Evolutionary conservation across 768 basidiomycete genomes (phyloP).

Genomic region (Phaffia australis): DNA sequence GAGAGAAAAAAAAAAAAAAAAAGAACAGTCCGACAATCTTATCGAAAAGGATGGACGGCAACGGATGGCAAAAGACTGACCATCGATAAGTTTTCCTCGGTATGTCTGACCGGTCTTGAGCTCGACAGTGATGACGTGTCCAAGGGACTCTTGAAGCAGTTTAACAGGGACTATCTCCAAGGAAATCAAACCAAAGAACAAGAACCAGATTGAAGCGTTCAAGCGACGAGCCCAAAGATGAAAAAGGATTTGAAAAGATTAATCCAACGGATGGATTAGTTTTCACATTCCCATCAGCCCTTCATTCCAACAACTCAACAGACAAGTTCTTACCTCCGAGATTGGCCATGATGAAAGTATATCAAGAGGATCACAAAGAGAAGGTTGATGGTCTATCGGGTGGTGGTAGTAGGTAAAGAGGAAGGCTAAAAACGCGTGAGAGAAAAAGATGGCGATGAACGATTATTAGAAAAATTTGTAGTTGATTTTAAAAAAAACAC

Average conservation of each 20-base stretch:
- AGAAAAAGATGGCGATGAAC: not conserved
- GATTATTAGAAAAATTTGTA: too few relatives aligned
- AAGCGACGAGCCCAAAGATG: not conserved
- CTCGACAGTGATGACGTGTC: constrained; percentile 95
- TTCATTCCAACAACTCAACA: not conserved
- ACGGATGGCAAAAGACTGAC: constrained; percentile 42
- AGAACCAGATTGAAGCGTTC: not conserved
- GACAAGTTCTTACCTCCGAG: constrained; percentile 16
- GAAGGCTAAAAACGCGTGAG: not conserved
- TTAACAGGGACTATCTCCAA: constrained; percentile 67
- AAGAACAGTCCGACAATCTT: not conserved
- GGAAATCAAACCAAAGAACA: not conserved
- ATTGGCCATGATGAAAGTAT: constrained; percentile 17
- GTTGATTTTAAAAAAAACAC: too few relatives aligned
- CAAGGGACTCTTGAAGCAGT: constrained; percentile 88
- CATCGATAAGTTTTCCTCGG: constrained; percentile 93
- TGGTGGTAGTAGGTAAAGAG: too few relatives aligned
- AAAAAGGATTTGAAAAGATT: too few relatives aligned
- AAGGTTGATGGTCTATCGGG: not conserved
- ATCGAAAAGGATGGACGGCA: constrained; percentile 15
- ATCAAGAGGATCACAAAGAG: not conserved
- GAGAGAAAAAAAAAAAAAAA: not conserved
- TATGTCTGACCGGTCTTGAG: constrained; percentile 74
- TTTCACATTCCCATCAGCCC: not conserved
- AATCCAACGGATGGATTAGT: not conserved